A percentile compares a stretch with the other conserved stretches of the same genome.
Conservation (phyloP, 2,329 filamentous ascomycete genomes). For the Arthrocladium fulminans region DNA sequence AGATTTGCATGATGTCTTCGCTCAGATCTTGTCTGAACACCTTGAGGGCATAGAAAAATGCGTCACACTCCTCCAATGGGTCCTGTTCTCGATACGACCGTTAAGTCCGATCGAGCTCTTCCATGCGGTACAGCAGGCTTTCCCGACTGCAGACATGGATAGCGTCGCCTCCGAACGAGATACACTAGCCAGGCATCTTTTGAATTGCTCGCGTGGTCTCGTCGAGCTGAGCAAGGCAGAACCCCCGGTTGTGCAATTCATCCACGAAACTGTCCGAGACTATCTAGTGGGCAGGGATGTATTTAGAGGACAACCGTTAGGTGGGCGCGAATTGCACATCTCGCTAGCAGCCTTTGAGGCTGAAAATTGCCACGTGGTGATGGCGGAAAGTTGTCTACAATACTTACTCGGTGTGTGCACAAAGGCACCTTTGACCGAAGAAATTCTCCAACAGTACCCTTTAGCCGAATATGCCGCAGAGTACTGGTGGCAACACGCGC, state of each 20-base stretch:
- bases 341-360: too few species aligned
- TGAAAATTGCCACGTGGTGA: constrained; percentile 5
- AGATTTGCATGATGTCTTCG: constrained; percentile 16
- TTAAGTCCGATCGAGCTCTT: constrained; percentile 14
- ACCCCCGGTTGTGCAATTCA: constrained; percentile 27
- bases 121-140: constrained; percentile 2
- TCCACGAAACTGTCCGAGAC: constrained; percentile 30
- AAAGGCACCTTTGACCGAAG: not conserved
- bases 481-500: not conserved
- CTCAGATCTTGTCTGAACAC: constrained; percentile 13
- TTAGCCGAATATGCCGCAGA: not conserved
- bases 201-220: constrained; percentile 27
- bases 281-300: constrained; percentile 27
- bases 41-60: constrained; percentile 9
- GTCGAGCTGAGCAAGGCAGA: constrained; percentile 20
- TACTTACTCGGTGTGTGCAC: constrained; percentile 2
- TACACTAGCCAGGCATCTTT: constrained; percentile 15
- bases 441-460: not conserved
- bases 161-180: constrained; percentile 6
- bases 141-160: not conserved
- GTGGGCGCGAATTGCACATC: constrained; percentile 9
- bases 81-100: constrained; percentile 14
- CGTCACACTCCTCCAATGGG: constrained; percentile 12
- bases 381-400: constrained; percentile 1
- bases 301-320: constrained; percentile 6